Evolutionary conservation across 305 asterid species (phyloP).

Genomic region (Fraxinus angustifolia): DNA sequence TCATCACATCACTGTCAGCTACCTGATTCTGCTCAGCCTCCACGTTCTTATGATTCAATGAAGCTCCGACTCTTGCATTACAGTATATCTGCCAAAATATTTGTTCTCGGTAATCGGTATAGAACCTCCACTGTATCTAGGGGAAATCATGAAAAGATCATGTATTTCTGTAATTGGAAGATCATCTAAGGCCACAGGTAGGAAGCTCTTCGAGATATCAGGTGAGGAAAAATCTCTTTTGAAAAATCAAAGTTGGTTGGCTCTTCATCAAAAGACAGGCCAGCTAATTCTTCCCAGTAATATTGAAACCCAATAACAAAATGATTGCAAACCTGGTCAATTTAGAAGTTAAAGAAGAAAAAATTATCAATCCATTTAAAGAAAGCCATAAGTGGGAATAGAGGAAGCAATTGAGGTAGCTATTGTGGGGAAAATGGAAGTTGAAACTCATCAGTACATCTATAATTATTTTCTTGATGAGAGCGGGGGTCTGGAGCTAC

Average conservation of each 20-base stretch:
- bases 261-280: slow-evolving; percentile 31
- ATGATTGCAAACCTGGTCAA: slow-evolving; percentile 44
- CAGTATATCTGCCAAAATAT: slow-evolving; percentile 27
- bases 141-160: slow-evolving; percentile 26
- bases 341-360: neutral
- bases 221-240: slow-evolving; percentile 13
- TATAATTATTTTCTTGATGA: neutral
- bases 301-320: slow-evolving; percentile 69
- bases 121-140: slow-evolving; percentile 22
- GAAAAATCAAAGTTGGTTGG: slow-evolving; percentile 16
- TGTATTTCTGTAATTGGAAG: slow-evolving; percentile 30
- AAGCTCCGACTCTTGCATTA: slow-evolving; percentile 16
- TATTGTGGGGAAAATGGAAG: neutral
- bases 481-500: neutral
- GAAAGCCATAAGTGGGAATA: neutral
- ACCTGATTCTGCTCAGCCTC: slow-evolving; percentile 5
- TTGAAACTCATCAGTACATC: neutral
- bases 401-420: neutral
- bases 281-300: slow-evolving; percentile 63
- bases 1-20: neutral
- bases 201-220: slow-evolving; percentile 2
- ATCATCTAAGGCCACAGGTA: slow-evolving; percentile 20
- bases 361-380: slow-evolving; percentile 2
- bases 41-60: slow-evolving; percentile 11
- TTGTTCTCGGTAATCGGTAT: neutral